Base-by-base conservation (phyloP, 2,329 filamentous ascomycete species). In the Scleromitrula shiraiana region DNA sequence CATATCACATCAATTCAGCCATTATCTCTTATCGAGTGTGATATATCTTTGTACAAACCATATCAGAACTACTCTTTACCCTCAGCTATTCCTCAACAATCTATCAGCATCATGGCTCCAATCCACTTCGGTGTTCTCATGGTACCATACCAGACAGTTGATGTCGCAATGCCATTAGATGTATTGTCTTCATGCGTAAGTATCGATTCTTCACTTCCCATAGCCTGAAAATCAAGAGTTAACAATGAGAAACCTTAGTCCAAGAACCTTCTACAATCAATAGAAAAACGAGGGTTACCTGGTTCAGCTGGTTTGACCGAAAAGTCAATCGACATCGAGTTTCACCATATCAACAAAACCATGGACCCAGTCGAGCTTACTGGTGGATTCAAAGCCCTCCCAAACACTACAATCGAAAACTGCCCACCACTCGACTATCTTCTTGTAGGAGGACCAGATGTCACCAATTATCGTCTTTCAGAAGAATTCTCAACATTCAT, bases 401-500 rank as follows among this genome's bases (percentile, higher is more conserved):
- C 59, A 4, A 57, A 51, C 3, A 52, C 49, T 6, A 59, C 56
- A 2, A 47, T 50, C 17, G 64, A 68, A 8, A 55, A 64, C 8
- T 65, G 59, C 40, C 67, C 68, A 2, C 63, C 65, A 14, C 53
- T 70, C 1, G 67, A 69, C 29, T 59, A 60, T n/a, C 60, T 70
- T 12, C 27, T 70, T 0, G 39, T 70, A 1, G 64, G 62, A 0
- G 68, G 68, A 0, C 62, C 66, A 0, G 58, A 63, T 19, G 56
- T 60, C 0, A 20, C 22, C 2, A 47, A 26, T 0, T 67, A 63
- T 41, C 46, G 60, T 5, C 52, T 69, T 2, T 43, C 63, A 3
- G 61, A 61, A 0, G 57, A 59, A 24, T 63, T 59, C 14, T 53
- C 56, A 2, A 58, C 64, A 0, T 59, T 70, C 26, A 62, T 70